These are phyloP conservation scores for Ophiobolus disseminans DNA, from an alignment of 2,329 filamentous ascomycete species.

Conservation along the genomic window DNA sequence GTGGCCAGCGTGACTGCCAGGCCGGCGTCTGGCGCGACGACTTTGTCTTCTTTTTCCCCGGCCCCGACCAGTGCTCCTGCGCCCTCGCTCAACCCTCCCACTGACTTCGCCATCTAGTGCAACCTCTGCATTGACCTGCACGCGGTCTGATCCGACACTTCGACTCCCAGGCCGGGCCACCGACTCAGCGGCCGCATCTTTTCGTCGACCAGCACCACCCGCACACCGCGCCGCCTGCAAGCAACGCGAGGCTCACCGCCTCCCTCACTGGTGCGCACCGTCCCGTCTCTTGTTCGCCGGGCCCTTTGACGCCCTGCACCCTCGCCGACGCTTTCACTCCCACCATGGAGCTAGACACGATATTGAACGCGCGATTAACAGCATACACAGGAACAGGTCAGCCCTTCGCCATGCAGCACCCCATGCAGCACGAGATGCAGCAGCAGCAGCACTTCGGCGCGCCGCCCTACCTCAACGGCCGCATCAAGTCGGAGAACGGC, in stretches of 20 bases:
- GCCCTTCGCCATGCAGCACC: conserved; percentile 51
- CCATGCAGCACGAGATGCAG: conserved; percentile 51
- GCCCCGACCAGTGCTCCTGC: conserved; percentile 17
- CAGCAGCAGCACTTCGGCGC: conserved; percentile 55
- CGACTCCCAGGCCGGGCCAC: conserved; percentile 40
- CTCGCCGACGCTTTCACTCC: conserved; percentile 25
- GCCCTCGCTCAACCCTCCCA: conserved; percentile 30
- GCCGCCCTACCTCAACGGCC: conserved; percentile 56
- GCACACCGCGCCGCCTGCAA: conserved; percentile 29
- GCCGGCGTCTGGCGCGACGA: conserved; percentile 30
- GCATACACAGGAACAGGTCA: conserved; percentile 45
- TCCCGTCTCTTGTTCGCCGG: conserved; percentile 34
- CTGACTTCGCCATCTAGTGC: conserved; percentile 42
- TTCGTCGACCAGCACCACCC: conserved; percentile 31
- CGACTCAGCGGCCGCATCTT: conserved; percentile 23
- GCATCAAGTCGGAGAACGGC: conserved; percentile 65
- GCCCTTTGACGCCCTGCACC: conserved; percentile 23
- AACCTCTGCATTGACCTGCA: conserved; percentile 49
- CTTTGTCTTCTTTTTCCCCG: conserved; percentile 16
- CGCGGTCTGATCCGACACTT: conserved; percentile 45
- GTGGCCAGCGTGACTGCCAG: conserved; percentile 40
- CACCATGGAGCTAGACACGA: conserved; percentile 51
- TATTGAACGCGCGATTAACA: conserved; percentile 53
- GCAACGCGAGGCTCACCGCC: conserved; percentile 33
- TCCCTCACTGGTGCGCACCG: conserved; percentile 42